Evolutionary conservation across 441 rosid species (phyloP), one percentile per base, ranked within the genome.

Genomic region (Omphalea diandra): DNA sequence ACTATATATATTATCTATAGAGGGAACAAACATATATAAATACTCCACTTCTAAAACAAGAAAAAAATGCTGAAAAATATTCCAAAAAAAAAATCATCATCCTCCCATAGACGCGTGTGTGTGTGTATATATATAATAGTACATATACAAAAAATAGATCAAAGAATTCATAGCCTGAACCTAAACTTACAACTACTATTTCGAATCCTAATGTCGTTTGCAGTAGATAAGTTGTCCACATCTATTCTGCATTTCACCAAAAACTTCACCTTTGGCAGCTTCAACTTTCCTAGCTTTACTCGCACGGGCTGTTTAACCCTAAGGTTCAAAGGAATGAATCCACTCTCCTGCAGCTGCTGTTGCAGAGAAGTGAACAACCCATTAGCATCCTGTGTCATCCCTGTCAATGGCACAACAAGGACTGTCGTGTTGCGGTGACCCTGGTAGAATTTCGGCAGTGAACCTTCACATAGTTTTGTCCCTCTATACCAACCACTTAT

Each of bases 391-490:
- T 80, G 70, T 3, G 78, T 83, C 73, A 79, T 82, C 8, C 97
- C 98, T 0, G 83, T 68, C 83, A 94, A 64, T 36, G 79, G 78
- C 62, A 94, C 72, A 18, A 52, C 59, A 55, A 94, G 86, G 63
- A 85, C 81, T 0, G 98, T 92, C 5, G 96, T 91, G 70, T 91
- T 94, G 77, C 71, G 67, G 72, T 92, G 96, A 24, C 99, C 98
- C 68, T 94, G 99, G 80, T 92, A 94, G 76, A 94, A 94, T 74
- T 87, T 88, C 0, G 99, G 99, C 54, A 92, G 65, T 2, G 99
- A 78, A 4, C 99, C 97, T 68, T 87, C 74, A 32, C 91, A 83
- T 9, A 94, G 80, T 50, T 77, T 67, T 5, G 90, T 77, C 10
- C 82, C 85, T 3, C 49, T 35, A 76, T 85, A 90, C 67, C 70